Conservation (phyloP, 2,329 filamentous ascomycete genomes). For the Alternaria longipes region DNA sequence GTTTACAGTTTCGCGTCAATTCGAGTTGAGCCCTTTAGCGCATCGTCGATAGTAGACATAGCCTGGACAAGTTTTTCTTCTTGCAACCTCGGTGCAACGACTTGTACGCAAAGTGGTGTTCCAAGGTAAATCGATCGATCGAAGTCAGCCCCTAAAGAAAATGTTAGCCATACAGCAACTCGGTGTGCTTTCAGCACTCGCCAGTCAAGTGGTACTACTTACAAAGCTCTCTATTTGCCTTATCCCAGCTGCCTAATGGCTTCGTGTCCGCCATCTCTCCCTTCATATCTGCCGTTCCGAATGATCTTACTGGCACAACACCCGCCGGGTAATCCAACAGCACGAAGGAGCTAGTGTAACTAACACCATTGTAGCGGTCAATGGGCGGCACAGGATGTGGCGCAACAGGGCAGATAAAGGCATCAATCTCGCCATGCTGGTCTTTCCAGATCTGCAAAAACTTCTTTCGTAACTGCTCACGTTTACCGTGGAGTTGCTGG, state of each 20-base stretch:
- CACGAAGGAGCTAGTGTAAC: slow-evolving; percentile 70
- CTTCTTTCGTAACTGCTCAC: slow-evolving; percentile 62
- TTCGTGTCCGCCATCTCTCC: slow-evolving; percentile 54
- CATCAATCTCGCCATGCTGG: slow-evolving; percentile 61
- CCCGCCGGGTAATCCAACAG: slow-evolving; percentile 70
- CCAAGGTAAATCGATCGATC: slow-evolving; percentile 64
- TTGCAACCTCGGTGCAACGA: slow-evolving; percentile 63
- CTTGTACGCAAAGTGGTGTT: slow-evolving; percentile 65
- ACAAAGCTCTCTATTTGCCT: slow-evolving; percentile 67
- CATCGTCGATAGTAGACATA: slow-evolving; percentile 64
- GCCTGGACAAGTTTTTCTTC: slow-evolving; percentile 63
- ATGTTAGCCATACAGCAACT: slow-evolving; percentile 9
- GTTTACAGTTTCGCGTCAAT: slow-evolving; percentile 26
- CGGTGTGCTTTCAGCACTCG: background rate
- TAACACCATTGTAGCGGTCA: slow-evolving; percentile 69
- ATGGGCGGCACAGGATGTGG: slow-evolving; percentile 70
- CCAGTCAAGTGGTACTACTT: slow-evolving; percentile 22
- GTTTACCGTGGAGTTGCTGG: slow-evolving; percentile 62
- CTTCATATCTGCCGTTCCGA: slow-evolving; percentile 61
- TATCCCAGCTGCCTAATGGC: slow-evolving; percentile 66
- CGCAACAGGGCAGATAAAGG: slow-evolving; percentile 70
- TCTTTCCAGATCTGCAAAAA: slow-evolving; percentile 67
- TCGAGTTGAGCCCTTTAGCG: slow-evolving; percentile 38
- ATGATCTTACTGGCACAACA: slow-evolving; percentile 62
- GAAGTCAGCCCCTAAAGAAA: slow-evolving; percentile 53